Conservation (phyloP, 2,329 filamentous ascomycete species). For the Aspergillus brunneoviolaceus region DNA sequence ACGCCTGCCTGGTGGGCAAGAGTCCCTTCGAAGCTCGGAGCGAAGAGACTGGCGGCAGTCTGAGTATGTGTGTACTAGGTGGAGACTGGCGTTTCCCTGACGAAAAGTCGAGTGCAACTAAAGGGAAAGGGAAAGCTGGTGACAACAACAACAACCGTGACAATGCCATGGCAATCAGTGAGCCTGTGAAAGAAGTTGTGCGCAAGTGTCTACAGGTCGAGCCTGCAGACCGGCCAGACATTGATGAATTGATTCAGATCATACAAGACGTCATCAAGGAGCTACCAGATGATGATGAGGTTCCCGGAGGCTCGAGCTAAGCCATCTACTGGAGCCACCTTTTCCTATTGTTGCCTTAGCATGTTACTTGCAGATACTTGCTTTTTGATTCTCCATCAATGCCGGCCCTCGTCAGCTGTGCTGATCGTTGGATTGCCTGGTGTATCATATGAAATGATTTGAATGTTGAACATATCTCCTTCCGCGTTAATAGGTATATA, state of each 20-base stretch:
- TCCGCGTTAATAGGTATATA: background rate
- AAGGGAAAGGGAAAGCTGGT: slow-evolving; percentile 55
- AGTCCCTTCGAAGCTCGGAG: slow-evolving; percentile 93
- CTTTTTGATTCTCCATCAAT: slow-evolving; percentile 2
- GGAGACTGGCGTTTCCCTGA: slow-evolving; percentile 98
- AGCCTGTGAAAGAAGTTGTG: slow-evolving; percentile 82
- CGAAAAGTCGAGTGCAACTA: slow-evolving; percentile 64
- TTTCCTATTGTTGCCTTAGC: slow-evolving; percentile 2
- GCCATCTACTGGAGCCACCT: background rate
- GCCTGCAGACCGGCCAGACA: slow-evolving; percentile 80
- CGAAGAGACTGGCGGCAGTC: slow-evolving; percentile 90
- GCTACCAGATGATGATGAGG: slow-evolving; percentile 62
- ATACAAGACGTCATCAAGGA: slow-evolving; percentile 71
- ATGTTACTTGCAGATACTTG: background rate
- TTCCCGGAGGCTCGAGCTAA: slow-evolving; percentile 26
- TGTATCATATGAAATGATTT: slow-evolving; percentile 26
- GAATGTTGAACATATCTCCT: slow-evolving; percentile 16
- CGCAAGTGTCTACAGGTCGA: slow-evolving; percentile 83
- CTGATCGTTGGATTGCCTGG: background rate
- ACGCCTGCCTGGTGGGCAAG: slow-evolving; percentile 94
- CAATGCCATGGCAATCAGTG: slow-evolving; percentile 65
- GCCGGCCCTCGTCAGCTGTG: background rate
- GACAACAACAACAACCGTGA: slow-evolving; percentile 25
- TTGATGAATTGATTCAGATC: slow-evolving; percentile 76
- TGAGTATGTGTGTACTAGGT: slow-evolving; percentile 88